Evolutionary conservation across 2,329 filamentous ascomycete species (phyloP), one percentile per base, ranked within the genome.

Genomic region (Botrytis pseudocinerea): DNA sequence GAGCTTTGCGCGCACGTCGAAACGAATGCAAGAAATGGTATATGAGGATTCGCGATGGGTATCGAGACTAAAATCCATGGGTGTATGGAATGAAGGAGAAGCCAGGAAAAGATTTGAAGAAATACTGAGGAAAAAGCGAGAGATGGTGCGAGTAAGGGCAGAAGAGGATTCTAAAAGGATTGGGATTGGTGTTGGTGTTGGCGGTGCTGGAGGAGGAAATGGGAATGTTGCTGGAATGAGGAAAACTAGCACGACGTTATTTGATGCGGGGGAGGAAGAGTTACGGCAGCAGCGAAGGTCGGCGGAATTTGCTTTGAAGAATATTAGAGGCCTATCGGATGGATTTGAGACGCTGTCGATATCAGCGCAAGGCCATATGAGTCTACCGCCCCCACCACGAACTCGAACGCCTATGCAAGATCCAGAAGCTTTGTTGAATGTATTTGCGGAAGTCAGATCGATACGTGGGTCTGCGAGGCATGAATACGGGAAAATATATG

Each of bases 1-100:
- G 81, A 90, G 90, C 77, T 95, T 94, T 80, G 95, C 96, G 62
- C 91, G 92, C 76, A 91, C 93, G 38, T 97, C 94, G 73, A 92
- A 89, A 80, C 92, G 93, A 74, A 89, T 98, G 87, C 92, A 92
- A 80, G 96, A 99, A 83, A 99, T 99, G 95, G 95, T 98, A 4
- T 99, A 98, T 83, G 96, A 99, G 82, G 96, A 99, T 82, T 93
- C 94, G 68, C 89, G 95, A 84, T 99, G 96, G 96, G 92, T 98
- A 57, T 90, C 93, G 76, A 89, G 93, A 76, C 83, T 99, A 71
- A 92, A 92, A 81, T 90, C 88, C 73, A 97, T 99, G 90, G 93
- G 92, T 2, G 92, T 93, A 77, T 99, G 96, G 96, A 92, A 97
- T 80, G 96, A 99, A 81, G 82, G 85, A 5, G 95, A 97, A 81